A percentile compares a stretch with the other conserved stretches of the same genome.
These are phyloP conservation scores for Aspergillus saccharolyticus DNA, from an alignment of 495 filamentous ascomycete genomes.

Conservation along the genomic window DNA sequence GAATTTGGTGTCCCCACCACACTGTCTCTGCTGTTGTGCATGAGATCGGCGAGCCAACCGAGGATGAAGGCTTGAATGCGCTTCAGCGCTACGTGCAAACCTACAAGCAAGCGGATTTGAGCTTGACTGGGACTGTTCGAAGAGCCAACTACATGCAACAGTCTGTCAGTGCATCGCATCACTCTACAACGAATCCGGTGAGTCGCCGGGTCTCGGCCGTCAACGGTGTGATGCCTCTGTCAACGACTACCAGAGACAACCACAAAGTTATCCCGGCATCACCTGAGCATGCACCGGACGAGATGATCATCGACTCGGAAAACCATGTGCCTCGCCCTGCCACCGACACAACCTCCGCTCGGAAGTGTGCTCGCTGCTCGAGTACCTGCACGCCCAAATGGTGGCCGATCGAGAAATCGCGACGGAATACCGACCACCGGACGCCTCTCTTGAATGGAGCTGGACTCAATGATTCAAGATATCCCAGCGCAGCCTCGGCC, in stretches of 20 bases:
- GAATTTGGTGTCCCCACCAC: constrained; percentile 89
- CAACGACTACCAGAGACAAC: constrained; percentile 26
- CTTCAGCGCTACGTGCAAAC: constrained; percentile 80
- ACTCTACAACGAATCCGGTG: constrained; percentile 16
- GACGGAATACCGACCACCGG: constrained; percentile 21
- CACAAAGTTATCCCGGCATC: constrained; percentile 24
- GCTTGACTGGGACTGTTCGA: constrained; percentile 82
- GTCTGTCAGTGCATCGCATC: constrained; percentile 35
- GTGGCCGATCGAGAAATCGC: constrained; percentile 34
- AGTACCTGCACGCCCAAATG: constrained; percentile 39
- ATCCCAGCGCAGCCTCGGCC: constrained; percentile 13
- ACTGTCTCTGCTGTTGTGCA: constrained; percentile 65
- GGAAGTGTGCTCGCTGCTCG: constrained; percentile 37
- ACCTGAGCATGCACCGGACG: constrained; percentile 27
- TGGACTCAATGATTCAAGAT: constrained; percentile 18
- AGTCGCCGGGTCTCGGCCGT: constrained; percentile 39
- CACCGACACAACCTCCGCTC: constrained; percentile 17
- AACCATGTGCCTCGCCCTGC: constrained; percentile 17
- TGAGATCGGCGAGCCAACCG: constrained; percentile 66
- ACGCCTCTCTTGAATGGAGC: constrained; percentile 32
- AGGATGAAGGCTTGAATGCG: constrained; percentile 57
- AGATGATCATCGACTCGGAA: constrained; percentile 37
- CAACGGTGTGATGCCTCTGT: constrained; percentile 22
- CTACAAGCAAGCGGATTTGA: constrained; percentile 91
- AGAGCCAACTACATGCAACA: constrained; percentile 70